Conservation (phyloP, 2,329 filamentous ascomycete genomes). For the Zymoseptoria ardabiliae region DNA sequence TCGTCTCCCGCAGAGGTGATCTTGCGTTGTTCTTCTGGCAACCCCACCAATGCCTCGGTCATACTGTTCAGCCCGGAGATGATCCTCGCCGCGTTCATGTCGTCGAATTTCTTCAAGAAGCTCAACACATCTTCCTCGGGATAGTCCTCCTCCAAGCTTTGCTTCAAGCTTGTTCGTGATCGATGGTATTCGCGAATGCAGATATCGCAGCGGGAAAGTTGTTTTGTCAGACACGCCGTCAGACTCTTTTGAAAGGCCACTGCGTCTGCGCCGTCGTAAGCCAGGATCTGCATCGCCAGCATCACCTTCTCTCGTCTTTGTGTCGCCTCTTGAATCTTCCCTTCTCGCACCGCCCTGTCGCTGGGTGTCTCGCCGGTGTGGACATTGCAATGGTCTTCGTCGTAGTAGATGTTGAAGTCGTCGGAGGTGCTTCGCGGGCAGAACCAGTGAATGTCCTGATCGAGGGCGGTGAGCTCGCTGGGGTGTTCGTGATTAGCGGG, state of each 20-base stretch:
- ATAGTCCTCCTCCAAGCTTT: conserved; percentile 36
- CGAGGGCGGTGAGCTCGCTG: conserved; percentile 23
- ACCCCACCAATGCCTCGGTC: conserved; percentile 33
- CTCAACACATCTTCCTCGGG: conserved; percentile 37
- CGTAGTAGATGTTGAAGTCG: conserved; percentile 33
- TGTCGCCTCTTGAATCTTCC: conserved; percentile 34
- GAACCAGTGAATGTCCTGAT: conserved; percentile 40
- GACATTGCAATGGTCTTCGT: conserved; percentile 35
- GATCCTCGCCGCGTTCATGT: conserved; percentile 41
- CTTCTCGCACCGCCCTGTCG: conserved; percentile 18
- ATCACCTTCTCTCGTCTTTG: conserved; percentile 36
- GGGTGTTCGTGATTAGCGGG: conserved; percentile 6
- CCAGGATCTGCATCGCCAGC: conserved; percentile 39
- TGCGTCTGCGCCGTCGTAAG: conserved; percentile 43
- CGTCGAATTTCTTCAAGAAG: conserved; percentile 39
- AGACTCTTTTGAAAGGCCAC: conserved; percentile 36
- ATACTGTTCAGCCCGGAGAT: conserved; percentile 36
- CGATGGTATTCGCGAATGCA: conserved; percentile 45
- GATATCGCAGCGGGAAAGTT: conserved; percentile 43
- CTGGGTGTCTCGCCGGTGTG: conserved; percentile 19
- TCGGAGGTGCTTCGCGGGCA: conserved; percentile 38
- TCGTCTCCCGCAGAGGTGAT: conserved; percentile 47
- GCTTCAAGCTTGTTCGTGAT: conserved; percentile 34
- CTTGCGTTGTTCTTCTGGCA: conserved; percentile 45
- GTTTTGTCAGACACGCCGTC: conserved; percentile 31